Evolutionary conservation across 768 basidiomycete genomes (phyloP), one percentile per base, ranked within the genome.

Genomic region (Termitomyces sp.): DNA sequence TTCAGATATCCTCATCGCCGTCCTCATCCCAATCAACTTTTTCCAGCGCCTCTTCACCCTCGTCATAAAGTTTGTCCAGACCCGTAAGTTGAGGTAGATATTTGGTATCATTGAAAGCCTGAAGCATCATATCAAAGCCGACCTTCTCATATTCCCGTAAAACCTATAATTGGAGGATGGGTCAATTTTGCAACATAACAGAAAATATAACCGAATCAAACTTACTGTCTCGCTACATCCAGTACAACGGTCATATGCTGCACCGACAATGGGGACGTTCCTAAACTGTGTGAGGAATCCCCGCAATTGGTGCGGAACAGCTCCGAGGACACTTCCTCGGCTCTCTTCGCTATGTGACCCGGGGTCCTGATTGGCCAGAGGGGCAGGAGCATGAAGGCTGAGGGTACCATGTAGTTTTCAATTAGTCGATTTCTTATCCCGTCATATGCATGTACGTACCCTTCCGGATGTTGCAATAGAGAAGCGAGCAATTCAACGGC

Each of bases 401-500:
- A 45, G 18, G 24, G 38, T 52, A 36, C n/a, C 35, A 26, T 38
- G 43, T 11, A 5, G 13, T 20, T 22, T 8, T 10, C 13, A 9
- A 14, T 18, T 1, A 14, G 20, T 46, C 7, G 22, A 30, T 33
- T 5, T 53, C 28, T n/a, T 54, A 9, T 41, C n/a, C 16, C 7
- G 3, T 26, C 13, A 45, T 41, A 45, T 43, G 40, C 7, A 22
- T 33, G 33, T 24, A 50, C 18, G 32, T 26, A 95, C 93, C 93
- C 90, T 22, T 86, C 77, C 0, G 94, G 92, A 73, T 98, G 94
- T 66, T 98, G 95, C 8, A 98, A 63, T 3, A 97, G 72, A 0
- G 93, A 91, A 1, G 92, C 86, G 24, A 98, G 81, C 9, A 99
- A 77, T 69, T 99, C 97, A 1, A 98, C 96, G 0, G 94, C 94